Conservation (phyloP, 352 stramenopile genomes). For the Saprolegnia diclina region DNA sequence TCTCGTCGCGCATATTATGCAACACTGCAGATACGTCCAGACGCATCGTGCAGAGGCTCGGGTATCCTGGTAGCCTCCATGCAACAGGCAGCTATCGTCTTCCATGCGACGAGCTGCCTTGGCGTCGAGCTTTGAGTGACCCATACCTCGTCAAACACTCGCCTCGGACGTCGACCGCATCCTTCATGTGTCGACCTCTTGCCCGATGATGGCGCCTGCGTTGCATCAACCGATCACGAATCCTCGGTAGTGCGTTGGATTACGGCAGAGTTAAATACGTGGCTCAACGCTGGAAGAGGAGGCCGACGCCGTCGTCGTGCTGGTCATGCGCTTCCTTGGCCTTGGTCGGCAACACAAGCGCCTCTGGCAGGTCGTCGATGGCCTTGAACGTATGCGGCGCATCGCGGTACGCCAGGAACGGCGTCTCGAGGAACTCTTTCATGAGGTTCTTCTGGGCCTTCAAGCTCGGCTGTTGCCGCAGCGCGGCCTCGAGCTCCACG, state of each 20-base stretch:
- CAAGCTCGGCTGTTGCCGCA: constrained; percentile 68
- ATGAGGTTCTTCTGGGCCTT: constrained; percentile 81
- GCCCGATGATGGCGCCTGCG: too few species aligned
- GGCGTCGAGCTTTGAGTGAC: too few species aligned
- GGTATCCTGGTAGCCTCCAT: too few species aligned
- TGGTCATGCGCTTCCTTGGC: background rate
- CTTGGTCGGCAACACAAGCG: constrained; percentile 53
- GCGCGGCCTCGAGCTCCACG: constrained; percentile 41
- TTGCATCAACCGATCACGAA: too few species aligned
- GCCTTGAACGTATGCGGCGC: constrained; percentile 39
- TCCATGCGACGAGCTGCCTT: too few species aligned
- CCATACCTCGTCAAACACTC: too few species aligned
- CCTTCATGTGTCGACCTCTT: too few species aligned
- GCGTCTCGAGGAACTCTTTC: constrained; percentile 69
- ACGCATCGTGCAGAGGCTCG: too few species aligned
- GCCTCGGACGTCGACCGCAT: too few species aligned
- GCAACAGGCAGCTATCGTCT: too few species aligned
- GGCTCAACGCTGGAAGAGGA: background rate
- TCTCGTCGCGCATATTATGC: background rate
- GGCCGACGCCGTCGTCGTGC: background rate
- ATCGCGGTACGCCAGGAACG: constrained; percentile 41
- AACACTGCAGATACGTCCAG: too few species aligned
- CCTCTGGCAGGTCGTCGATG: constrained; percentile 62
- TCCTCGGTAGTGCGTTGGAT: too few species aligned
- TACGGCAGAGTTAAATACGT: constrained; percentile 14